Percentiles rank a stretch among this genome's conserved stretches.
Conservation (phyloP, 345 rosid genomes). For the Bretschneidera sinensis region DNA sequence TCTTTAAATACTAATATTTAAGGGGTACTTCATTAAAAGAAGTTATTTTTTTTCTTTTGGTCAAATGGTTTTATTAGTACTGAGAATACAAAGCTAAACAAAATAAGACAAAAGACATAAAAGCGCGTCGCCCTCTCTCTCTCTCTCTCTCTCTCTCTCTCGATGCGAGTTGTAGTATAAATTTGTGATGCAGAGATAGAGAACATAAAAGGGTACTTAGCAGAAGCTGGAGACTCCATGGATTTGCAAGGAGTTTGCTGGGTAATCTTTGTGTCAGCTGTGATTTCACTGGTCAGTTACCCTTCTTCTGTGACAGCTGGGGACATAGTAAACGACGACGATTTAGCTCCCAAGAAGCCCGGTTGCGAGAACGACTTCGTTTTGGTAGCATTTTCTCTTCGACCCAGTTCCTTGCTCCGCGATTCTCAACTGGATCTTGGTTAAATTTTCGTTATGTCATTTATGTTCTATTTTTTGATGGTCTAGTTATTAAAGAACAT, state of each 20-base stretch:
- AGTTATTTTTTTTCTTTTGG: no score
- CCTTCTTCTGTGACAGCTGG: constrained; percentile 59
- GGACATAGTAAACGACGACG: constrained; percentile 90
- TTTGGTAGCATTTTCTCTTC: constrained; percentile 49
- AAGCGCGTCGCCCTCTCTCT: no score
- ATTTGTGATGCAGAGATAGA: constrained; percentile 24
- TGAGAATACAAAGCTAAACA: not conserved
- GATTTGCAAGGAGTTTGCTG: constrained; percentile 42
- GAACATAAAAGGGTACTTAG: constrained; percentile 19
- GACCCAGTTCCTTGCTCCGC: constrained; percentile 20
- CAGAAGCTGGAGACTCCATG: constrained; percentile 34
- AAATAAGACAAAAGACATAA: constrained; percentile 15
- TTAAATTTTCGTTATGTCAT: constrained; percentile 9
- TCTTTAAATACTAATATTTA: no score
- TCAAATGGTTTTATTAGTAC: not conserved
- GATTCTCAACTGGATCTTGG: constrained; percentile 25
- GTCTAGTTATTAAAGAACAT: no score
- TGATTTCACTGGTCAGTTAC: constrained; percentile 43
- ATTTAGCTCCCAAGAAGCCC: constrained; percentile 88
- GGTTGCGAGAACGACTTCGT: constrained; percentile 98
- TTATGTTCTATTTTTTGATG: constrained; percentile 3
- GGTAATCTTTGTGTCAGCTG: constrained; percentile 24
- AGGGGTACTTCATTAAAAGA: no score
- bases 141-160: constrained; percentile 14
- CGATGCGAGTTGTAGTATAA: constrained; percentile 7